A percentile compares a stretch with the other conserved stretches of the same genome.
Conservation (phyloP, 2,329 filamentous ascomycete genomes). For the Trichoderma pleuroti region DNA sequence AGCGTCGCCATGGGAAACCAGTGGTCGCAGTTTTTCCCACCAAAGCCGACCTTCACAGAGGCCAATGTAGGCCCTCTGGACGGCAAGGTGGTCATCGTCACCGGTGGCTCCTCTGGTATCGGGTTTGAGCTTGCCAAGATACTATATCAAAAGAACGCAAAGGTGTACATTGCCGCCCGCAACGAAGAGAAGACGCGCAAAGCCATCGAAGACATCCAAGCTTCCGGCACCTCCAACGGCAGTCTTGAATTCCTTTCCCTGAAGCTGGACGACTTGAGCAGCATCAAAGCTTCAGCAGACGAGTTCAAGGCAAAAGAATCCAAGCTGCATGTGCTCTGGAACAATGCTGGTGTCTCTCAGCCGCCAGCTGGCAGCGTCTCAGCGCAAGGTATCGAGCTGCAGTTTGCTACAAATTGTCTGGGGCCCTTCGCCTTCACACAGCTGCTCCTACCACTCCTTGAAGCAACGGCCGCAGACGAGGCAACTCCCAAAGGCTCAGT, state of each 20-base stretch:
- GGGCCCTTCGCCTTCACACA: constrained; percentile 34
- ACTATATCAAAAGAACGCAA: constrained; percentile 49
- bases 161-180: constrained; percentile 50
- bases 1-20: constrained; percentile 14
- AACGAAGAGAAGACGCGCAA: constrained; percentile 37
- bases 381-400: constrained; percentile 33
- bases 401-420: constrained; percentile 36
- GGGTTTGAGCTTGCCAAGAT: constrained; percentile 49
- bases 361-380: neutral
- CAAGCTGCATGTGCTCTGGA: constrained; percentile 36
- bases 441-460: constrained; percentile 34
- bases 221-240: constrained; percentile 36
- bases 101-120: constrained; percentile 34
- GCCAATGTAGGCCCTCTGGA: neutral
- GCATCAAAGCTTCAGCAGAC: constrained; percentile 28
- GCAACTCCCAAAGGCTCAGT: constrained; percentile 23
- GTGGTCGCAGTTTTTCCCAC: constrained; percentile 18
- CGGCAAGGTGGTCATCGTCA: constrained; percentile 38
- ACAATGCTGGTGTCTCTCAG: constrained; percentile 40
- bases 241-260: constrained; percentile 38
- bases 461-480: constrained; percentile 1
- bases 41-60: constrained; percentile 17
- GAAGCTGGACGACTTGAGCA: constrained; percentile 36
- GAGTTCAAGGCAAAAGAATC: constrained; percentile 24
- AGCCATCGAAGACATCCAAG: constrained; percentile 41